phyloP scores from a whole-genome alignment of 306 rosid species.

The Cajanus cajan region DNA sequence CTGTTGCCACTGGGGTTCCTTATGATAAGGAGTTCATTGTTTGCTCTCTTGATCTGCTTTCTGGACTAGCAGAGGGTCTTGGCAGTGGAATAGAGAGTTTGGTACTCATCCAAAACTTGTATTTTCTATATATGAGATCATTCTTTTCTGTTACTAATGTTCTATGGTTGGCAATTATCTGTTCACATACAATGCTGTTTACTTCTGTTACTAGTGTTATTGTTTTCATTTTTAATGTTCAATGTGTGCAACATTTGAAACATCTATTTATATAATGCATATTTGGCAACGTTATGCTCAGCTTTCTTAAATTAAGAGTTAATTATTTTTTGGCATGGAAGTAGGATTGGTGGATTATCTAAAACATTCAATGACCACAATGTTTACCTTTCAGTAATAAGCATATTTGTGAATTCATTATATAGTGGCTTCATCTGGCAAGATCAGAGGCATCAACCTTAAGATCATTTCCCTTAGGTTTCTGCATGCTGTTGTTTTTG shows the following conservation, averaged over 20 bases:
- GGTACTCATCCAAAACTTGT: slow-evolving; percentile 52
- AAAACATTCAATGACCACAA: neutral
- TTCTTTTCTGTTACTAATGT: neutral
- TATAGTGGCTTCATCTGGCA: neutral
- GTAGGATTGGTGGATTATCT: neutral
- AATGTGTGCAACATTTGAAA: too few species aligned
- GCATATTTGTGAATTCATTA: neutral
- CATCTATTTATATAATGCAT: too few species aligned
- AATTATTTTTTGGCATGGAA: neutral
- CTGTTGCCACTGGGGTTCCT: slow-evolving; percentile 75
- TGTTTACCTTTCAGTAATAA: neutral
- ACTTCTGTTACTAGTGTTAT: too few species aligned
- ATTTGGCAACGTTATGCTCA: neutral
- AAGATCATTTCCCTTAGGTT: neutral
- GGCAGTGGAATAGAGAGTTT: slow-evolving; percentile 98
- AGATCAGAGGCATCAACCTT: neutral
- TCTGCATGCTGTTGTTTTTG: neutral
- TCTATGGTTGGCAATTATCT: too few species aligned
- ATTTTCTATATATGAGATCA: slow-evolving; percentile 8
- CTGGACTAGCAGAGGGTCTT: slow-evolving; percentile 98
- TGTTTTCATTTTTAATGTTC: too few species aligned
- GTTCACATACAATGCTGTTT: neutral
- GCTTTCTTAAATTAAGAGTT: neutral
- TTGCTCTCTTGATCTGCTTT: slow-evolving; percentile 94
- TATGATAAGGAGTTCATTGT: slow-evolving; percentile 95